Conservation (phyloP, 1,284 basidiomycete species). For the Malassezia globosa region DNA sequence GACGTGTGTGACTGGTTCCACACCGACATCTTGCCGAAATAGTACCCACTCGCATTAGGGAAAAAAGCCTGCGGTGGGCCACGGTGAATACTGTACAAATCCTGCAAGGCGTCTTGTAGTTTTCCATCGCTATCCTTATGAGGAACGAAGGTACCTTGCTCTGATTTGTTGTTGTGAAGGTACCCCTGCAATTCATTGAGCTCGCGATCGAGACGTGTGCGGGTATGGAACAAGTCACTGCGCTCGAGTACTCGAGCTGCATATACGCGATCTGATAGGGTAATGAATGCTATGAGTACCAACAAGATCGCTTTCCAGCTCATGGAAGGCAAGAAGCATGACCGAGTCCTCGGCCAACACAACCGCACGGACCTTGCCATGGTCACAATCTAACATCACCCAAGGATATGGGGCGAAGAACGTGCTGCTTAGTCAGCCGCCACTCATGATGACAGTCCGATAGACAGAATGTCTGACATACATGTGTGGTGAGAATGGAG, state of each 20-base stretch:
- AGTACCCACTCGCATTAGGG: constrained; percentile 12
- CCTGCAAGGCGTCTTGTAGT: background rate
- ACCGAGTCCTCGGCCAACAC: no score
- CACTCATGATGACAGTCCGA: background rate
- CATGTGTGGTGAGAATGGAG: background rate
- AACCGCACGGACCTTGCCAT: no score
- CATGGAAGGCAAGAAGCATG: no score
- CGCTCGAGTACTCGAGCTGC: no score
- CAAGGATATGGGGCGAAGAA: no score
- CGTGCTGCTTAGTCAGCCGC: no score
- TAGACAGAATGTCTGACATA: no score
- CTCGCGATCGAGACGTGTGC: background rate
- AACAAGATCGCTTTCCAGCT: no score
- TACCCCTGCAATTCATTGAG: constrained; percentile 8
- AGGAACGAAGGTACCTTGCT: constrained; percentile 12
- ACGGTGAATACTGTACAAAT: background rate
- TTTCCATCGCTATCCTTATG: background rate
- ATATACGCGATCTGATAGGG: no score
- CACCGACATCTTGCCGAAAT: constrained; percentile 1
- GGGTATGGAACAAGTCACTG: no score
- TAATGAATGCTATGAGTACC: no score
- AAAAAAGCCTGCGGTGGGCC: background rate
- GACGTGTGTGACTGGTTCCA: background rate
- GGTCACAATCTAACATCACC: no score
- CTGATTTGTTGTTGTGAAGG: constrained; percentile 4